phyloP scores from a whole-genome alignment of 306 rosid genomes.

The Purshia tridentata region DNA sequence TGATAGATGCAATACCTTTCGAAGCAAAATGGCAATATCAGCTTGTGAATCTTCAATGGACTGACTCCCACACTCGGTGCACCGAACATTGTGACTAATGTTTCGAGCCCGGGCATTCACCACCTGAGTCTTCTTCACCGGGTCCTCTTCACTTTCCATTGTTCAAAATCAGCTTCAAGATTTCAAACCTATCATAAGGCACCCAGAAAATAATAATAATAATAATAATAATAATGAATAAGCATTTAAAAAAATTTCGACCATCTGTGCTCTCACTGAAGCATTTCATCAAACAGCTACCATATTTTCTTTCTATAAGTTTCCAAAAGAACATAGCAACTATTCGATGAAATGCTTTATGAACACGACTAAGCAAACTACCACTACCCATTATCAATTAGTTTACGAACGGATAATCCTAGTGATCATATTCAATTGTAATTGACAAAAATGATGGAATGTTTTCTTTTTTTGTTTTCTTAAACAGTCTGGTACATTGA shows the following conservation, averaged over 20 bases:
- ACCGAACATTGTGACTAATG: constrained; percentile 91
- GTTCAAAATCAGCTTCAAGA: constrained; percentile 3
- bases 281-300: constrained; percentile 50
- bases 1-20: constrained; percentile 50
- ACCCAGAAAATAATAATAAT: constrained; percentile 7
- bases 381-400: not conserved
- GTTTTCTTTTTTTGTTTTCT: too few relatives aligned
- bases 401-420: not conserved
- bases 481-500: too few relatives aligned
- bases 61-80: constrained; percentile 97
- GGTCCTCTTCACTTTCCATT: constrained; percentile 72
- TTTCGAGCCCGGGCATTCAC: constrained; percentile 82
- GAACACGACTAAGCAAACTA: not conserved
- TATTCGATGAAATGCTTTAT: not conserved
- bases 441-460: too few relatives aligned
- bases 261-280: constrained; percentile 14
- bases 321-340: not conserved
- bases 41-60: constrained; percentile 99
- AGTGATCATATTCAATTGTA: too few relatives aligned
- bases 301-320: constrained; percentile 3
- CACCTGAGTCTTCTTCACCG: constrained; percentile 48
- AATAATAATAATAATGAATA: not conserved
- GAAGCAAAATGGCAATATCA: constrained; percentile 90
- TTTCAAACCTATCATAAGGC: constrained; percentile 22
- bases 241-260: not conserved